These are phyloP conservation scores for Fusarium pilosicola DNA, from an alignment of 2,329 filamentous ascomycete genomes.

Conservation along the genomic window DNA sequence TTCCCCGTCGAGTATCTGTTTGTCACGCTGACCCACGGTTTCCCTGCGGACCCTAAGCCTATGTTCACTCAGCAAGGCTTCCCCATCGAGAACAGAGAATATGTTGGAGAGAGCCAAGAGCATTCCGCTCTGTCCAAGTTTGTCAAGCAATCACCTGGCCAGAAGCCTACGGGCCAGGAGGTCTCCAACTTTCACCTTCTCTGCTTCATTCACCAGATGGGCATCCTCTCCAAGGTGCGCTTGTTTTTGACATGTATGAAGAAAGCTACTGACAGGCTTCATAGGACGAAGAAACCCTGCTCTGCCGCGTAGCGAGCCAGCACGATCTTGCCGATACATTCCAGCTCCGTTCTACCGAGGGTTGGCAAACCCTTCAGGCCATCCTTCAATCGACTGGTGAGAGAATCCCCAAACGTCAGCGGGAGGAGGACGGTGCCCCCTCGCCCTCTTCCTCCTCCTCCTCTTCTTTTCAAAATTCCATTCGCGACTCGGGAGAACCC, in stretches of 20 bases:
- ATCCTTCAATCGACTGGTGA: constrained; percentile 98
- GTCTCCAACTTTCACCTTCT: constrained; percentile 95
- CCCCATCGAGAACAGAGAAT: constrained; percentile 90
- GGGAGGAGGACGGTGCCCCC: constrained; percentile 50
- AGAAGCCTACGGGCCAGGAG: constrained; percentile 70
- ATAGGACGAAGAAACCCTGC: constrained; percentile 87
- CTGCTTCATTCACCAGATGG: constrained; percentile 84
- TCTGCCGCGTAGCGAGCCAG: constrained; percentile 84
- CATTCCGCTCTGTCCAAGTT: constrained; percentile 73
- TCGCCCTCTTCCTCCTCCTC: constrained; percentile 43
- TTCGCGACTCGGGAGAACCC: constrained; percentile 58
- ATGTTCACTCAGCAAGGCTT: constrained; percentile 80
- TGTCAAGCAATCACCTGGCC: constrained; percentile 69
- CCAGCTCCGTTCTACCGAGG: constrained; percentile 84
- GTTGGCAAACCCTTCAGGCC: constrained; percentile 93
- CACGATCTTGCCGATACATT: constrained; percentile 84
- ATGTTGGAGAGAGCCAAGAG: constrained; percentile 87
- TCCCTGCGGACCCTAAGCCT: constrained; percentile 82
- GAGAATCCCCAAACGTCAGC: constrained; percentile 81
- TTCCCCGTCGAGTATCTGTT: constrained; percentile 98
- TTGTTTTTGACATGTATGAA: background rate
- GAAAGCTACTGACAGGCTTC: constrained; percentile 1
- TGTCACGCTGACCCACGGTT: constrained; percentile 95
- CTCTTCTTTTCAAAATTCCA: constrained; percentile 44
- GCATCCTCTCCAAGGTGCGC: constrained; percentile 84